Evolutionary conservation across 139 green algal species (phyloP).

Genomic region (Tetraselmis chui): DNA sequence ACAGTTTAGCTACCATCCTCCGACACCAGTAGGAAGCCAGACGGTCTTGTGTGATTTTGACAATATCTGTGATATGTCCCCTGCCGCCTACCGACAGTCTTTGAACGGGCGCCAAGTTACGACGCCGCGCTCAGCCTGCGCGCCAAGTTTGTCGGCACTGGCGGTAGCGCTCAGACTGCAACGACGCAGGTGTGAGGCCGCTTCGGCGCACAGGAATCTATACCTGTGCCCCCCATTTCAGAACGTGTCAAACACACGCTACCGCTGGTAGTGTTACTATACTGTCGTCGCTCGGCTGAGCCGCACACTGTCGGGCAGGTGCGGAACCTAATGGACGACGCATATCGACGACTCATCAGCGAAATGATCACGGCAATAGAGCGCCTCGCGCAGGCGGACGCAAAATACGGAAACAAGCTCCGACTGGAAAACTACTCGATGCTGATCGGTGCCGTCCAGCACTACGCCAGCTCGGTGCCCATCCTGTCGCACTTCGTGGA

Average conservation of each 20-base stretch:
- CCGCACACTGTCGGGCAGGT: constrained; percentile 2
- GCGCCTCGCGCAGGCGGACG: constrained; percentile 21
- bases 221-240: too few relatives aligned
- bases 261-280: too few relatives aligned
- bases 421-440: constrained; percentile 43
- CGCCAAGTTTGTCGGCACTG: not conserved
- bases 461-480: not conserved
- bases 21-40: too few relatives aligned
- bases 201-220: too few relatives aligned
- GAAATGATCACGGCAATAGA: constrained; percentile 30
- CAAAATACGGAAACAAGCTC: constrained; percentile 40
- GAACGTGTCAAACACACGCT: too few relatives aligned
- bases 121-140: not conserved
- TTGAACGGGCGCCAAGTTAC: not conserved
- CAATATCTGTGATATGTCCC: too few relatives aligned
- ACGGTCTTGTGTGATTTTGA: too few relatives aligned
- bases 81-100: too few relatives aligned
- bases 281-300: constrained; percentile 5
- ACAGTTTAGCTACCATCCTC: too few relatives aligned
- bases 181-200: not conserved
- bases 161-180: not conserved
- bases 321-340: constrained; percentile 18
- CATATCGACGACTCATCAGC: constrained; percentile 22
- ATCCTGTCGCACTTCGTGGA: not conserved
- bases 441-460: not conserved